Evolutionary conservation across 2,329 filamentous ascomycete genomes (phyloP), one percentile per base, ranked within the genome.

Genomic region (Phoma sp.): DNA sequence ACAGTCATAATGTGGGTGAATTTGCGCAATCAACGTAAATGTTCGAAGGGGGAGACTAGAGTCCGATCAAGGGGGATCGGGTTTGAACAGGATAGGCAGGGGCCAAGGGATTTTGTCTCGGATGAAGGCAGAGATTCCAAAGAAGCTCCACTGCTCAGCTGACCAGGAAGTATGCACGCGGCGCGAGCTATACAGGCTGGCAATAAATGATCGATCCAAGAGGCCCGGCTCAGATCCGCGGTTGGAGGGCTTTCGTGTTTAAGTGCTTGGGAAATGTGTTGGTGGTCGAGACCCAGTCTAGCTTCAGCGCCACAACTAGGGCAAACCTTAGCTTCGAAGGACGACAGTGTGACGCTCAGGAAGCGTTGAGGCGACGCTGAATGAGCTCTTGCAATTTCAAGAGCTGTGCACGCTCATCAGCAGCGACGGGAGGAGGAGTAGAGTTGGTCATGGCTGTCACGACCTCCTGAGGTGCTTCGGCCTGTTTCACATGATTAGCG

Each of bases 401-500:
- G 33, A 74, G 56, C 47, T 72, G 57, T 14, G 62, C 64, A 48
- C 68, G 68, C 60, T 72, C 68, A 22, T 64, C 55, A 23, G 58
- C 59, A 35, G 58, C 62, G 18, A 64, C 52, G 10, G 67, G 61
- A 22, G 61, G 60, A 47, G 68, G 70, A 42, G 60, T 60, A 61
- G 64, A 51, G 47, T 67, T 61, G 47, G 65, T 57, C 38, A 74
- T 62, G 44, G 69, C 67, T 48, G 61, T 52, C 44, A 72, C 62
- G 52, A 75, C 73, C 47, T 68, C 68, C 32, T 66, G 58, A 51
- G 73, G 70, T 55, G 73, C 72, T 69, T 76, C 73, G 64, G 72
- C 69, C 74, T 76, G 69, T 69, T 70, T 69, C 67, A 69, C 56
- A 55, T 59, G 57, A 60, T 76, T 70, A 74, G 68, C 67, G 68